Conservation (phyloP, 805 yeast species). For the Metschnikowia noctiluminum region DNA sequence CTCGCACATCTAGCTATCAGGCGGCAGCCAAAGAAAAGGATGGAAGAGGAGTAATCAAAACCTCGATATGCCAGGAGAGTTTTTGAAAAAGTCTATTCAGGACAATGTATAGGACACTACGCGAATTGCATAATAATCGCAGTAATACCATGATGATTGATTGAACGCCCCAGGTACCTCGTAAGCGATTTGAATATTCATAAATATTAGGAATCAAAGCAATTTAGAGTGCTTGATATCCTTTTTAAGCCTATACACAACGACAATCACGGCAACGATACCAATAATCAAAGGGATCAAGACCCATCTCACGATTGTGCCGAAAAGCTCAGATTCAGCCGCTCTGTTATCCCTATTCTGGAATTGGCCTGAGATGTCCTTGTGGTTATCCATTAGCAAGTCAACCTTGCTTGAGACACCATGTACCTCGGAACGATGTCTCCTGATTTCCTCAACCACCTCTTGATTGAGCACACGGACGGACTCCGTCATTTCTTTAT, state of each 20-base stretch:
- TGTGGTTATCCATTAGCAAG: slow-evolving; percentile 38
- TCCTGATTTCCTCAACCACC: slow-evolving; percentile 40
- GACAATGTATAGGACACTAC: too few relatives aligned
- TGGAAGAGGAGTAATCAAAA: background rate
- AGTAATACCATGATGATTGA: too few relatives aligned
- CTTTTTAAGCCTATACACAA: slow-evolving; percentile 53
- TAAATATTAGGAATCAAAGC: slow-evolving; percentile 27
- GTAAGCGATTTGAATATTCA: too few relatives aligned
- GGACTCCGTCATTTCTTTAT: slow-evolving; percentile 30
- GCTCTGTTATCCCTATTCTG: slow-evolving; percentile 13
- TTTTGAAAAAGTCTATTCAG: too few relatives aligned
- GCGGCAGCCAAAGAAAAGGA: background rate
- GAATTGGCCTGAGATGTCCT: slow-evolving; percentile 33
- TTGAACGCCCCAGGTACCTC: too few relatives aligned
- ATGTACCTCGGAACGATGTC: slow-evolving; percentile 34
- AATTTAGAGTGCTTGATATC: slow-evolving; percentile 63
- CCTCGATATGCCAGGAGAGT: too few relatives aligned
- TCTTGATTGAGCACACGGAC: slow-evolving; percentile 32
- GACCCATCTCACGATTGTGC: slow-evolving; percentile 34
- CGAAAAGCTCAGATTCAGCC: slow-evolving; percentile 20
- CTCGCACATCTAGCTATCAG: slow-evolving; percentile 19
- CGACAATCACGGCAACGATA: slow-evolving; percentile 39
- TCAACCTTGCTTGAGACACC: slow-evolving; percentile 38
- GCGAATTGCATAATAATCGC: too few relatives aligned
- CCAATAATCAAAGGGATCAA: slow-evolving; percentile 40